These are phyloP conservation scores for Cladosporium halotolerans DNA, from an alignment of 2,329 filamentous ascomycete genomes.

Conservation along the genomic window DNA sequence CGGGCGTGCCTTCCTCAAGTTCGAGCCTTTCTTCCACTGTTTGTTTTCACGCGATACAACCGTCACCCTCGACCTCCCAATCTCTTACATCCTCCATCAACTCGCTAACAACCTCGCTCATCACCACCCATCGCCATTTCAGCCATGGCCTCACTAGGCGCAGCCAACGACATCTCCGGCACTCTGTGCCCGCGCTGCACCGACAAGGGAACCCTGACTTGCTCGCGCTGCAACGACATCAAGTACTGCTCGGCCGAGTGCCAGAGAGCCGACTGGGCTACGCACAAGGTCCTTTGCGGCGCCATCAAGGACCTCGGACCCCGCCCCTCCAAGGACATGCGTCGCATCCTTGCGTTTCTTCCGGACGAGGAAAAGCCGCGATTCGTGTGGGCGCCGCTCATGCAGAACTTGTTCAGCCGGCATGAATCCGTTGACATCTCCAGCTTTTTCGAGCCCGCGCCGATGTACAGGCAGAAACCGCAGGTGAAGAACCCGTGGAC, in stretches of 20 bases:
- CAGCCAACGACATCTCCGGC: not conserved
- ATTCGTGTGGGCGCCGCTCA: constrained; percentile 2
- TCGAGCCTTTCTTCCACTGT: too few species aligned
- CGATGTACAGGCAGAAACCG: not conserved
- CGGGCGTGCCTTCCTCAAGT: too few species aligned
- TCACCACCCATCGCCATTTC: too few species aligned
- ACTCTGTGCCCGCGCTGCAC: constrained; percentile 2
- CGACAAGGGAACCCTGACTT: not conserved
- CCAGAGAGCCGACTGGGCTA: constrained; percentile 3
- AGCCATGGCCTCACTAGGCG: not conserved
- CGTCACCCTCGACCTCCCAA: too few species aligned
- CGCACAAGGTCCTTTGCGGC: constrained; percentile 11
- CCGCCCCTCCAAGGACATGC: not conserved
- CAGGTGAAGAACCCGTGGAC: not conserved
- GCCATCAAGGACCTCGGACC: not conserved
- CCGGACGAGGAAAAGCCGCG: not conserved
- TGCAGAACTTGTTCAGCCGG: not conserved
- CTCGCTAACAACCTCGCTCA: too few species aligned
- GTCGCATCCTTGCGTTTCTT: constrained; percentile 4
- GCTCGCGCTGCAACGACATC: constrained; percentile 4
- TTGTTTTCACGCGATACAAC: too few species aligned
- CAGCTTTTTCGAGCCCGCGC: not conserved
- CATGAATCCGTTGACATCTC: not conserved
- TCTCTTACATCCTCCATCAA: too few species aligned
- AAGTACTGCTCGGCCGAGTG: constrained; percentile 12